Conservation (phyloP, 2,329 filamentous ascomycete species). For the Fusarium chlamydosporum region DNA sequence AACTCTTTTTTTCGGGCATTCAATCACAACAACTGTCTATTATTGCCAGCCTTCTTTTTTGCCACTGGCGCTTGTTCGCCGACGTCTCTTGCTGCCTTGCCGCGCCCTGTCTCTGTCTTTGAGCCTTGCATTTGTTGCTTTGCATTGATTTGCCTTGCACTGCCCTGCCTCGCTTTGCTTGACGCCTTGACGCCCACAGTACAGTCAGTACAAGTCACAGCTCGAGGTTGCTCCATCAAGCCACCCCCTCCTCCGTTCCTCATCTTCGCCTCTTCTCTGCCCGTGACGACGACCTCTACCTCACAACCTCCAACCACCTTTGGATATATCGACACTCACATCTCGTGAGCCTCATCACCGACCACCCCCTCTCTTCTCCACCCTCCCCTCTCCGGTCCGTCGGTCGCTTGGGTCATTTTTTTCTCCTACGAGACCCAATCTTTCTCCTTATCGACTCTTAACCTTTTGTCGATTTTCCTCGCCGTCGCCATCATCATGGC, state of each 20-base stretch:
- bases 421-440: conserved; percentile 24
- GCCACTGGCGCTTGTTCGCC: conserved; percentile 43
- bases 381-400: conserved; percentile 39
- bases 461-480: conserved; percentile 41
- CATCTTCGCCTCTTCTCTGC: conserved; percentile 44
- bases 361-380: conserved; percentile 39
- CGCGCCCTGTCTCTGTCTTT: conserved; percentile 29
- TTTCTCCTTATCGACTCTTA: conserved; percentile 35
- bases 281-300: conserved; percentile 48
- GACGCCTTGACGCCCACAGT: conserved; percentile 41
- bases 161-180: conserved; percentile 34
- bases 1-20: conserved; percentile 40
- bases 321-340: conserved; percentile 35
- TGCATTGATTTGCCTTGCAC: conserved; percentile 38
- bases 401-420: conserved; percentile 34
- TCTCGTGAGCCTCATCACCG: conserved; percentile 44
- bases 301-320: conserved; percentile 44
- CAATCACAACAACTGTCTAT: conserved; percentile 25
- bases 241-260: conserved; percentile 51
- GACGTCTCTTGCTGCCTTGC: conserved; percentile 35
- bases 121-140: conserved; percentile 34
- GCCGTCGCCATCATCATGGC: conserved; percentile 71
- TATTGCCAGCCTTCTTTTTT: conserved; percentile 26
- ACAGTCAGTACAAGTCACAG: conserved; percentile 42
- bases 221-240: conserved; percentile 49